Base-by-base conservation (phyloP, 257 asterid species). In the Oldenlandia corymbosa region DNA sequence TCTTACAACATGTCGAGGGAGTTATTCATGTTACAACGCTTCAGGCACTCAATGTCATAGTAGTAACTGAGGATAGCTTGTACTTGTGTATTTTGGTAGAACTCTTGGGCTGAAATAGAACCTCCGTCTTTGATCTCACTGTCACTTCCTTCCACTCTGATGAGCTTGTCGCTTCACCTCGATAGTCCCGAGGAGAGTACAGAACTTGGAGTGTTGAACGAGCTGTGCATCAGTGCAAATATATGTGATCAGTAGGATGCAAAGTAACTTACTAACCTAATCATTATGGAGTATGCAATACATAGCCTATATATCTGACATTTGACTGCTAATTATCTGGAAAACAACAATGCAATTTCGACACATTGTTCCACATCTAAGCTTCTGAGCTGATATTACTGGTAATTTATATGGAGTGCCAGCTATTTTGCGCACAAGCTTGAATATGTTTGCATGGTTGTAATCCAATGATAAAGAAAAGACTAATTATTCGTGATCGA, bases 21-120 rank as follows among this genome's bases (percentile, higher is more conserved):
- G 9, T 9, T 9, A 34, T 34, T 34, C 39, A 34, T 34, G 6
- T 9, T 34, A 34, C 39, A 3, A 34, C 43, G 46, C 24, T 64
- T 88, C 87, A 93, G 63, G 94, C 95, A 60, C 99, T 85, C 55
- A 93, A 81, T 52, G 85, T 71, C 87, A 93, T 36, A 79, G 95
- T 85, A 71, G 80, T 66, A 49, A 93, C 71, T 0, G 85, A 81
- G 58, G 96, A 87, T 43, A 93, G 75, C 91, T 84, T 90, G 73
- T 80, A 90, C 74, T 85, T 87, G 62, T 71, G 83, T n/a, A 53
- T 71, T 79, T 90, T 90, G 1, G 73, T 78, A 45, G 88, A 74
- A 71, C 76, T 73, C 68, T 73, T 83, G 1, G 95, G 92, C 69
- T 87, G 94, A 59, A 93, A 89, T 62, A 84, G 57, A 3, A 93